Evolutionary conservation across 495 filamentous ascomycete genomes (phyloP).

Genomic region (Penicillium mononematosum): DNA sequence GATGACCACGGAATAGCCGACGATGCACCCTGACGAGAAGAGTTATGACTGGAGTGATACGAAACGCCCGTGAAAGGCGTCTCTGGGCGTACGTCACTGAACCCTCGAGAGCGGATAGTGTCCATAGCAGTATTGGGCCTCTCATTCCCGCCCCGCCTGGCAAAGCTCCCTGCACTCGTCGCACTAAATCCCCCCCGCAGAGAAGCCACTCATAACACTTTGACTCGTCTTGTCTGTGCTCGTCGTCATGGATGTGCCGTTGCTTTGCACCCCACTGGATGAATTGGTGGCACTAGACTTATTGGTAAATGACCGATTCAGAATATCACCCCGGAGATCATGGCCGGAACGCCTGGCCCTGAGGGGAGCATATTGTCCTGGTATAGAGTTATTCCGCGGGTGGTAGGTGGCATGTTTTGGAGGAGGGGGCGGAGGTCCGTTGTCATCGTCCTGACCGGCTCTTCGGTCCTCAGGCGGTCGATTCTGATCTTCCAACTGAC

Average conservation of each 20-base stretch:
- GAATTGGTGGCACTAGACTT: conserved; percentile 76
- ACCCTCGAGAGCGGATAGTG: conserved; percentile 39
- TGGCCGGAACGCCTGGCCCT: conserved; percentile 76
- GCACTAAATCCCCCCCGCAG: conserved; percentile 90
- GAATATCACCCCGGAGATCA: conserved; percentile 67
- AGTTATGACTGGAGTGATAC: conserved; percentile 81
- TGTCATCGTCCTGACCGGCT: conserved; percentile 45
- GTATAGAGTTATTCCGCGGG: conserved; percentile 47
- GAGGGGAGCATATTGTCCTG: conserved; percentile 40
- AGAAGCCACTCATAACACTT: conserved; percentile 89
- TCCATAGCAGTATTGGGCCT: conserved; percentile 56
- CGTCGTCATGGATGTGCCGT: conserved; percentile 66
- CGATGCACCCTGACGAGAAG: conserved; percentile 54
- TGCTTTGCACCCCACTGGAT: conserved; percentile 70
- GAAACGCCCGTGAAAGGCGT: conserved; percentile 75
- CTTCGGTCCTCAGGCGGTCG: conserved; percentile 37
- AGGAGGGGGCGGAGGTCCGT: conserved; percentile 56
- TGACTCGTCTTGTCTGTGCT: conserved; percentile 75
- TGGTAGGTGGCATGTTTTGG: conserved; percentile 59
- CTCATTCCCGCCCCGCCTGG: conserved; percentile 56
- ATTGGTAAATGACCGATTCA: conserved; percentile 79
- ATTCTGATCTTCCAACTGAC: conserved; percentile 66
- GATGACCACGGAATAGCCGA: conserved; percentile 50
- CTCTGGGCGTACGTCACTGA: conserved; percentile 58
- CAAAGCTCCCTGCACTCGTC: conserved; percentile 91